Base-by-base conservation (phyloP, 192 early-diverging fungal genomes). In the Glomus cerebriforme region DNA sequence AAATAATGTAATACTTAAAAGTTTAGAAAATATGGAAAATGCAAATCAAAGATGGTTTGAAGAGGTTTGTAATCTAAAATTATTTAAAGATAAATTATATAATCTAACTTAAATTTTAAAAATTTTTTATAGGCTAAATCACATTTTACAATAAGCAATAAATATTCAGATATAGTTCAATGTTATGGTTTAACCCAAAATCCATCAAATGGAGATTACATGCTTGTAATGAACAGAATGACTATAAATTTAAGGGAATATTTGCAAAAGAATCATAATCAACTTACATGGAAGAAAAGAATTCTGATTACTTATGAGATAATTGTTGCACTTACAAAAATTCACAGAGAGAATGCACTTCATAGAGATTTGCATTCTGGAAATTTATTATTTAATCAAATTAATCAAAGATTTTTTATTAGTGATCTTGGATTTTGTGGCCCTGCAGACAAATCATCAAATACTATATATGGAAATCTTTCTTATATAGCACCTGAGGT, bases 331-430 rank as follows among this genome's bases (percentile, higher is more conserved):
- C 13, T 67, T 34, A 3, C 15, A n/a, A 19, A 17, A 35, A 29
- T 67, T 67, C 29, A 34, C 34, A 22, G 34, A 12, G 24, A 19
- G 10, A 29, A 29, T 7, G 7, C 0, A 9, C 7, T 67, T 29
- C 65, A 67, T 29, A 67, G 65, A 22, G 65, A 67, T 67, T 34
- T 67, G 10, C 31, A 67, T 67, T 19, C 31, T 35, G 65, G 65
- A 34, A 67, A 67, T 67, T 9, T 67, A 34, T 35, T 67, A 67
- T 32, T 12, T 67, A 26, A 67, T 19, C 27, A 67, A 29, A 1
- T 0, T 19, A 35, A 67, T 19, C 7, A 6, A n/a, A 13, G 24
- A 10, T 29, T n/a, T 7, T 37, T 37, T 67, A 32, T 67, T 17
- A 34, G 29, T 67, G 65, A 35, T 67, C 7, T 67, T 26, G 65